Conservation (phyloP, 2,329 filamentous ascomycete genomes). For the Fusarium incarnatum region DNA sequence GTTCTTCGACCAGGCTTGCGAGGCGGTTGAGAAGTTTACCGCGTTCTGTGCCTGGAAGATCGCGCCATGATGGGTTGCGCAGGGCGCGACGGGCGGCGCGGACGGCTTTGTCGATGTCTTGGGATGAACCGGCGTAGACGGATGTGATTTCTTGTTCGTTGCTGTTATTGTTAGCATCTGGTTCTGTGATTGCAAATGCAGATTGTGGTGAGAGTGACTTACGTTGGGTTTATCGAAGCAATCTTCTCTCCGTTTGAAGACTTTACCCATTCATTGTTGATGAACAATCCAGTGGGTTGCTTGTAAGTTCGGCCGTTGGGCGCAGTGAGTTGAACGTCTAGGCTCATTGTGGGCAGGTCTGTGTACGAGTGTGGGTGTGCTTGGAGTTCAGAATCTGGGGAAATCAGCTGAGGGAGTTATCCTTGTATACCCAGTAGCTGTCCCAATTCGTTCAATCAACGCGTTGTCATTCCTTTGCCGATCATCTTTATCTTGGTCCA, state of each 20-base stretch:
- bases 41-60: constrained; percentile 73
- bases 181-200: fast-evolving
- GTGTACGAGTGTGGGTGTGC: no score
- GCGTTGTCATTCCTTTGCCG: not conserved
- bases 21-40: constrained; percentile 76
- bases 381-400: not conserved
- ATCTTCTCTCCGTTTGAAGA: constrained; percentile 67
- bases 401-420: constrained; percentile 17
- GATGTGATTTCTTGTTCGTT: constrained; percentile 50
- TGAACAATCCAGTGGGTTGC: constrained; percentile 78
- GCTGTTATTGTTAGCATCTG: constrained; percentile 26
- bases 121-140: constrained; percentile 47
- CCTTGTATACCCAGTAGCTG: constrained; percentile 17
- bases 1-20: constrained; percentile 75
- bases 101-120: constrained; percentile 52
- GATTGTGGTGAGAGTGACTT: not conserved
- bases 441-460: not conserved
- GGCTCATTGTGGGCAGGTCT: constrained; percentile 38
- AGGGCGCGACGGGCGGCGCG: constrained; percentile 72
- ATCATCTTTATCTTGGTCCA: not conserved
- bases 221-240: constrained; percentile 67
- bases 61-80: constrained; percentile 74
- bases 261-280: constrained; percentile 80
- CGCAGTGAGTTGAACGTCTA: constrained; percentile 49
- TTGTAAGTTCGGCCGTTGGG: constrained; percentile 74